A percentile compares a stretch with the other conserved stretches of the same genome.
phyloP scores from a whole-genome alignment of 2,329 filamentous ascomycete species.

The Colletotrichum sp. region DNA sequence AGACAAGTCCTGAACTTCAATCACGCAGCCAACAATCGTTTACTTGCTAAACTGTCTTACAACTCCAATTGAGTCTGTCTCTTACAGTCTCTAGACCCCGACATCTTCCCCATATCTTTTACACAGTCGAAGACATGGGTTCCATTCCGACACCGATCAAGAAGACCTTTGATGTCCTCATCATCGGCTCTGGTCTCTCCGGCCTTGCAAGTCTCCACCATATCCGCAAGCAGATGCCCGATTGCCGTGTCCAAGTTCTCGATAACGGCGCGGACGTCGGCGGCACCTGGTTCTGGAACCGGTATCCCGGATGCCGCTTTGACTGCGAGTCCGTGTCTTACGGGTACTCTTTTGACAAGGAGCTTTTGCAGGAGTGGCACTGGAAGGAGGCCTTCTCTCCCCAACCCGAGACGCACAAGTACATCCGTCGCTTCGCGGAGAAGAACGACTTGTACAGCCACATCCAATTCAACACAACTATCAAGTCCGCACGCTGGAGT shows the following conservation, averaged over 20 bases:
- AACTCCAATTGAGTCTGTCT: background rate
- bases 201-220: conserved; percentile 10
- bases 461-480: background rate
- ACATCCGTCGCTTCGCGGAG: background rate
- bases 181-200: conserved; percentile 7
- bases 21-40: background rate
- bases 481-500: background rate
- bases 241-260: conserved; percentile 24
- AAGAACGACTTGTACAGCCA: background rate
- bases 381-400: conserved; percentile 7
- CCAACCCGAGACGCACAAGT: background rate
- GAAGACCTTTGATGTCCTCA: background rate
- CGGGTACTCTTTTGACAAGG: background rate
- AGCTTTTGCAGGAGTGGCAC: background rate
- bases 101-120: background rate
- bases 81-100: background rate
- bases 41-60: background rate
- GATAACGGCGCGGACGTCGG: conserved; percentile 49
- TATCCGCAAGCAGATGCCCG: conserved; percentile 1
- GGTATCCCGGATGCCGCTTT: conserved; percentile 56
- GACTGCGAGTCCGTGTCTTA: conserved; percentile 43
- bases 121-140: background rate
- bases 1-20: background rate
- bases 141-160: conserved; percentile 1
- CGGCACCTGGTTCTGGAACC: conserved; percentile 57